Evolutionary conservation across 306 rosid genomes (phyloP), one percentile per base, ranked within the genome.

Genomic region (Delonix regia): DNA sequence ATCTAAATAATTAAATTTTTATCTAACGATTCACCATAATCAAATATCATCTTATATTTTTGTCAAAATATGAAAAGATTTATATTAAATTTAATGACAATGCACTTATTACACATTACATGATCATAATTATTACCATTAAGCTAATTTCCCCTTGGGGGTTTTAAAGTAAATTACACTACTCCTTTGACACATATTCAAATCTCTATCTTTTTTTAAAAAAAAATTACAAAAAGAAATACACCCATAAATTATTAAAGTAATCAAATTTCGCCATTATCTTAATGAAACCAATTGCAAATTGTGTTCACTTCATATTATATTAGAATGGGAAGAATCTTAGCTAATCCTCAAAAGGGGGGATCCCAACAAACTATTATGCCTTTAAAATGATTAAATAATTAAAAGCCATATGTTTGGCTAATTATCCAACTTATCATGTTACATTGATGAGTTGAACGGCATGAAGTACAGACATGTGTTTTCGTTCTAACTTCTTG

Each of bases 341-440:
- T 45, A 73, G 63, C 67, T 27, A 79, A 49, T 25, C n/a, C 48
- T 11, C 0, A 62, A 52, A 19, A 42, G 25, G 45, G 33, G 69
- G 73, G 51, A 49, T 49, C 9, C 56, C 56, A 16, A 49, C 56
- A 18, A 49, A 49, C 5, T 41, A 10, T 10, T 61, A 45, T 56
- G 64, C 34, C 73, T 65, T 66, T 9, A 28, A 41, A 47, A 55
- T 74, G 63, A n/a, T 64, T 49, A 60, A 28, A 60, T 27, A 30
- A 7, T 28, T 60, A 2, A 10, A 25, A 56, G 56, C 34, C 44
- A 33, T 48, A 9, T 45, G 15, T 28, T 14, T 42, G 24, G 44
- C n/a, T 34, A 65, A 30, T 73, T 73, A 7, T 80, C 48, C 42
- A 73, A 41, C 67, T n/a, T 19, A 47, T 74, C 33, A 33, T 36